Evolutionary conservation across 2,329 filamentous ascomycete species (phyloP).

Genomic region (Daldinia sp.): DNA sequence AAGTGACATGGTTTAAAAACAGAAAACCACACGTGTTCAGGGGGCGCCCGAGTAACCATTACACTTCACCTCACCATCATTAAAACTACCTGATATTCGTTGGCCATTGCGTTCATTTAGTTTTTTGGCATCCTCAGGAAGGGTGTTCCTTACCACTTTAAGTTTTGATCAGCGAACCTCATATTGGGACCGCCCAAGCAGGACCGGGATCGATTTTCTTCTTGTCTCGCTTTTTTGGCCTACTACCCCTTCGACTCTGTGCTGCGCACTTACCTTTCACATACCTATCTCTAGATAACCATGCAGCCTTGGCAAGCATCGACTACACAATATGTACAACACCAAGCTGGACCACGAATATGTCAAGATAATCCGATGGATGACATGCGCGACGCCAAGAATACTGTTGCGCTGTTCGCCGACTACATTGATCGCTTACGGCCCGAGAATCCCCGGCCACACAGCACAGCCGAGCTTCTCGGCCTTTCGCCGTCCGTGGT

Average conservation of each 20-base stretch:
- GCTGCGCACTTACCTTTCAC: constrained; percentile 11
- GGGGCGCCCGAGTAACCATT: constrained; percentile 10
- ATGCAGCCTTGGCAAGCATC: constrained; percentile 23
- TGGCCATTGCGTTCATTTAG: constrained; percentile 30
- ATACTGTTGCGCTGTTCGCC: constrained; percentile 43
- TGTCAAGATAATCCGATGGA: constrained; percentile 40
- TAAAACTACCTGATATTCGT: constrained; percentile 14
- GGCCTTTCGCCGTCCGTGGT: constrained; percentile 15
- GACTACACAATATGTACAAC: constrained; percentile 3
- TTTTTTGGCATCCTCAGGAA: constrained; percentile 29
- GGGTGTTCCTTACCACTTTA: constrained; percentile 24
- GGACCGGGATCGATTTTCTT: constrained; percentile 6
- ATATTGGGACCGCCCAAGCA: constrained; percentile 6
- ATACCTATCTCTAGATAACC: constrained; percentile 7
- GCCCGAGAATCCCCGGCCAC: constrained; percentile 21
- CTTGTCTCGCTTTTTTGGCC: constrained; percentile 13
- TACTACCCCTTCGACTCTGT: constrained; percentile 9
- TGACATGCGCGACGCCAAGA: constrained; percentile 46
- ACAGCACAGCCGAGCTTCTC: constrained; percentile 8
- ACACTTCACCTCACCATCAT: constrained; percentile 20
- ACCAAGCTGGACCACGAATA: constrained; percentile 2
- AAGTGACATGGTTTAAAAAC: constrained; percentile 25
- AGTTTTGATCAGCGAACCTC: constrained; percentile 16
- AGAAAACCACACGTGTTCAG: constrained; percentile 22
- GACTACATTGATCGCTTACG: constrained; percentile 42